Evolutionary conservation across 106 monocot species (phyloP).

Genomic region (Dendrobium chrysotoxum): DNA sequence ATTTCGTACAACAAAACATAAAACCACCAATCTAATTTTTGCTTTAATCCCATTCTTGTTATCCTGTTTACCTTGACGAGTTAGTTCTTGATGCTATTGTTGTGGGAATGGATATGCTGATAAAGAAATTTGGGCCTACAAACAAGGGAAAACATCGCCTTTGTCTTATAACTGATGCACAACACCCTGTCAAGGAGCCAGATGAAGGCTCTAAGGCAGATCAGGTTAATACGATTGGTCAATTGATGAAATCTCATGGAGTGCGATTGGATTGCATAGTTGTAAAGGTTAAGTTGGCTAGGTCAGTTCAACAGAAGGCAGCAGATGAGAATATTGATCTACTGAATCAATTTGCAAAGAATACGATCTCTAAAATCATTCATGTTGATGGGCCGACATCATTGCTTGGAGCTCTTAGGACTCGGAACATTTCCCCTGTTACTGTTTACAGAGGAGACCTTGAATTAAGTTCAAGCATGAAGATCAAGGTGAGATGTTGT

Average conservation of each 20-base stretch:
- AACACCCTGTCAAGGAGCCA: conserved; percentile 67
- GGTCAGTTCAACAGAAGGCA: conserved; percentile 18
- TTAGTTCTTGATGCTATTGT: conserved; percentile 97
- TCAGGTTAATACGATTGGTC: conserved; percentile 68
- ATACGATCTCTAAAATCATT: conserved; percentile 39
- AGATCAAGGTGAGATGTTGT: conserved; percentile 75
- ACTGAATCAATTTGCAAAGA: conserved; percentile 54
- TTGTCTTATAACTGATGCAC: conserved; percentile 77
- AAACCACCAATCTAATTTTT: not conserved
- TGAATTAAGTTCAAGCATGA: conserved; percentile 80
- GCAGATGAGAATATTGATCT: conserved; percentile 72
- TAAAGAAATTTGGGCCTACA: conserved; percentile 76
- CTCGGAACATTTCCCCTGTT: conserved; percentile 74
- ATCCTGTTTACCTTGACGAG: conserved; percentile 47
- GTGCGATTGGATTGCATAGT: conserved; percentile 77
- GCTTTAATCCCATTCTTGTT: not conserved
- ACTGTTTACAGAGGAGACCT: conserved; percentile 93
- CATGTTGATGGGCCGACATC: conserved; percentile 56
- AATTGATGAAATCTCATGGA: conserved; percentile 75
- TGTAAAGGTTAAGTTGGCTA: conserved; percentile 31
- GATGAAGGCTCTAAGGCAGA: conserved; percentile 84
- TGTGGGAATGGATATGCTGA: conserved; percentile 94
- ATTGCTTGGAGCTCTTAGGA: conserved; percentile 78
- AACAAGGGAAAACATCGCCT: conserved; percentile 77
- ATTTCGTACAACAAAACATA: not conserved